phyloP scores from a whole-genome alignment of 352 stramenopile species.

The Globisporangium cylindrosporum region DNA sequence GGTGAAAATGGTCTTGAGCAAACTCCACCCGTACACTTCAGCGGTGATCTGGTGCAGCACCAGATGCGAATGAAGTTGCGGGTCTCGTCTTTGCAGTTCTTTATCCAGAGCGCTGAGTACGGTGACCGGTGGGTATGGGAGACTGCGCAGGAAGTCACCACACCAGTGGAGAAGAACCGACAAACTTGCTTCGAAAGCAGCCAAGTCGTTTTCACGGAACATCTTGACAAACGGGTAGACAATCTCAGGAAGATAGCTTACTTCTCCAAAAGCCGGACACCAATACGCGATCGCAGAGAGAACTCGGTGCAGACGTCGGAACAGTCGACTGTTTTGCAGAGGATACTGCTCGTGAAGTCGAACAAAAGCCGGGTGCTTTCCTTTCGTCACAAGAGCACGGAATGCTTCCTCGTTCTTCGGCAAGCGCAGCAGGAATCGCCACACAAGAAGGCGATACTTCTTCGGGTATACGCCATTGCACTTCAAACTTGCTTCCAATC shows the following conservation, averaged over 20 bases:
- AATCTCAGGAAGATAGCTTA: conserved; percentile 74
- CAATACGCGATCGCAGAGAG: conserved; percentile 87
- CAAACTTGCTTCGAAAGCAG: conserved; percentile 87
- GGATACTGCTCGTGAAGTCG: conserved; percentile 77
- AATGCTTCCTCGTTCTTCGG: conserved; percentile 86
- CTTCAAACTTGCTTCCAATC: conserved; percentile 59
- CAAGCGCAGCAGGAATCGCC: conserved; percentile 79
- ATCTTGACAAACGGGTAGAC: conserved; percentile 90
- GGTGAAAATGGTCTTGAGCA: conserved; percentile 86
- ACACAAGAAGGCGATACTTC: conserved; percentile 83
- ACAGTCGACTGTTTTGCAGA: conserved; percentile 67
- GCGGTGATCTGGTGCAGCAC: conserved; percentile 52
- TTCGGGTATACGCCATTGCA: conserved; percentile 74
- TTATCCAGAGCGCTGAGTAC: conserved; percentile 68
- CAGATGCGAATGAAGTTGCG: conserved; percentile 79
- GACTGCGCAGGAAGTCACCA: conserved; percentile 70
- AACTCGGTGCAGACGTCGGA: conserved; percentile 74
- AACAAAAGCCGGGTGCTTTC: conserved; percentile 66
- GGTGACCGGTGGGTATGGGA: conserved; percentile 80
- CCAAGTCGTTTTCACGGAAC: conserved; percentile 84
- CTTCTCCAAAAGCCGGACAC: conserved; percentile 89
- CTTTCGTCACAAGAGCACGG: conserved; percentile 65
- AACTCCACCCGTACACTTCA: conserved; percentile 79
- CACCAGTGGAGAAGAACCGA: conserved; percentile 88
- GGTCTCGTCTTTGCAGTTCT: conserved; percentile 65